Conservation (phyloP, 1,139 yeast genomes). For the Geotrichum cucujoidarum region DNA sequence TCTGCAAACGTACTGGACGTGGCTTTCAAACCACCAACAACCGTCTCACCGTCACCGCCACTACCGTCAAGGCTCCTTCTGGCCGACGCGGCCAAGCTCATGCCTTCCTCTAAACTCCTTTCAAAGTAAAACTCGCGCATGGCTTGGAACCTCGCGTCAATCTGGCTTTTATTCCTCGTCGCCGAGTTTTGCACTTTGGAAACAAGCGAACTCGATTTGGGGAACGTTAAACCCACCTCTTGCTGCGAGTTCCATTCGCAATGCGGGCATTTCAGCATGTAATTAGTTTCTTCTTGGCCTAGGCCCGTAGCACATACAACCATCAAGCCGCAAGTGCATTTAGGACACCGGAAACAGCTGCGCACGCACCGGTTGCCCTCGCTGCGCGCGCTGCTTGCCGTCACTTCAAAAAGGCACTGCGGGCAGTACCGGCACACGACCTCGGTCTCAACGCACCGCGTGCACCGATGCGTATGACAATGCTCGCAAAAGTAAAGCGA, state of each 20-base stretch:
- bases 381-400: constrained; percentile 25
- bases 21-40: not conserved
- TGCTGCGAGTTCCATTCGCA: constrained; percentile 25
- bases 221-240: not conserved
- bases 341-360: constrained; percentile 31
- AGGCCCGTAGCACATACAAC: constrained; percentile 1
- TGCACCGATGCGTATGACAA: constrained; percentile 28
- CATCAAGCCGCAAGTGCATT: constrained; percentile 21
- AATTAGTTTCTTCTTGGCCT: not conserved
- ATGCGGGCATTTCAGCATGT: constrained; percentile 24
- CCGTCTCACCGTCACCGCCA: not conserved
- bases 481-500: constrained; percentile 29
- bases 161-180: constrained; percentile 1
- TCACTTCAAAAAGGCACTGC: constrained; percentile 30
- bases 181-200: constrained; percentile 1
- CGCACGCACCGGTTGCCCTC: constrained; percentile 28
- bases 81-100: constrained; percentile 17
- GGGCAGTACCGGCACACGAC: constrained; percentile 31
- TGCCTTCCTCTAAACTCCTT: constrained; percentile 20
- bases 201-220: constrained; percentile 3
- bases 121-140: constrained; percentile 19
- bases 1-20: constrained; percentile 18
- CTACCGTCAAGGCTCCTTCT: constrained; percentile 4
- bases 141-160: constrained; percentile 16
- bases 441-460: constrained; percentile 29